phyloP scores from a whole-genome alignment of 805 yeast species.

The Barnettozyma wickerhamii region DNA sequence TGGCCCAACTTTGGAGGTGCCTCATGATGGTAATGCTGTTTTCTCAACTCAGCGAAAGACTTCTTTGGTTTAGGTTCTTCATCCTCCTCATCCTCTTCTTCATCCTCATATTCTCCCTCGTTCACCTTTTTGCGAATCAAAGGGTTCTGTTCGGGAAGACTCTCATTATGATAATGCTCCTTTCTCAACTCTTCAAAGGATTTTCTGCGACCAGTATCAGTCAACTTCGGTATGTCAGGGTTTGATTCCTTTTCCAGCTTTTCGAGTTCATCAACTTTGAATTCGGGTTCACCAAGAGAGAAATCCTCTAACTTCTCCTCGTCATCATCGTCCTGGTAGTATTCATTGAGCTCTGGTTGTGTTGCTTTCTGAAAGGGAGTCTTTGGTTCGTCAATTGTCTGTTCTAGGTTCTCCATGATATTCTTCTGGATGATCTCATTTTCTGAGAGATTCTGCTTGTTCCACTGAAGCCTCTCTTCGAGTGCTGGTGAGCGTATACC shows the following conservation, averaged over 20 bases:
- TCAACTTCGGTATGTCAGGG: not conserved
- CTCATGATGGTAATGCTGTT: constrained; percentile 21
- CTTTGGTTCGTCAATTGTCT: constrained; percentile 89
- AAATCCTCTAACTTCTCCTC: constrained; percentile 43
- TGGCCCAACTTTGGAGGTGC: constrained; percentile 8
- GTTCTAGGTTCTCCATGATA: constrained; percentile 33
- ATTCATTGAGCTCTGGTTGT: constrained; percentile 70
- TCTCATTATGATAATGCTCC: constrained; percentile 65
- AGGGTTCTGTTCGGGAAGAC: constrained; percentile 27
- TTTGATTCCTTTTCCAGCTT: constrained; percentile 17
- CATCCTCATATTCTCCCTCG: constrained; percentile 23
- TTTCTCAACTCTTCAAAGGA: constrained; percentile 75
- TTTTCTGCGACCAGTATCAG: constrained; percentile 23
- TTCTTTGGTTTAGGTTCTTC: constrained; percentile 43
- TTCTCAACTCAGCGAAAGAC: constrained; percentile 25
- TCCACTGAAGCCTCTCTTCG: constrained; percentile 66
- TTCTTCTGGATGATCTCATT: constrained; percentile 67
- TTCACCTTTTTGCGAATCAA: constrained; percentile 8
- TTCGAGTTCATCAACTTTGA: constrained; percentile 29
- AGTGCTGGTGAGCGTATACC: constrained; percentile 1
- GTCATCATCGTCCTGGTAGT: constrained; percentile 65
- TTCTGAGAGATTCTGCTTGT: constrained; percentile 67
- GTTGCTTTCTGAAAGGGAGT: constrained; percentile 93
- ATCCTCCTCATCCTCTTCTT: constrained; percentile 17
- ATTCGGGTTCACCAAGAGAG: constrained; percentile 54